Evolutionary conservation across 192 early-diverging fungal species (phyloP).

Genomic region (Entomortierella beljakovae): DNA sequence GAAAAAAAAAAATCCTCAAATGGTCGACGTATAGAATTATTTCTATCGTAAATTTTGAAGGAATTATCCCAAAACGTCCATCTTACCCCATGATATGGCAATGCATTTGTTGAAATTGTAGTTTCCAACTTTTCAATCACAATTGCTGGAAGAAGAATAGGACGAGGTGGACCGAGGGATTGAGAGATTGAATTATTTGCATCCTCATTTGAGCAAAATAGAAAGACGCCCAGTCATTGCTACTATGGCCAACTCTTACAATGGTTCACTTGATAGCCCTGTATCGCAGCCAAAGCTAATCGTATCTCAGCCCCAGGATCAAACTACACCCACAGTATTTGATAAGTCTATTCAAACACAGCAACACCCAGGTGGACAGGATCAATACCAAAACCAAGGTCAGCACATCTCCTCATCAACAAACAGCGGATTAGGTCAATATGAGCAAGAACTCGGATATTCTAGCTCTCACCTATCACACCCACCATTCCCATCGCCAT

Average conservation of each 20-base stretch:
- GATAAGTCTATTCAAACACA: not conserved
- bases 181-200: not conserved
- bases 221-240: not conserved
- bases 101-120: not conserved
- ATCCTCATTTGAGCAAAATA: not conserved
- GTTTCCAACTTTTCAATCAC: not conserved
- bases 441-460: conserved; percentile 2
- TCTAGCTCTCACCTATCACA: not conserved
- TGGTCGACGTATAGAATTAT: too few species aligned
- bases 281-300: not conserved
- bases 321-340: not conserved
- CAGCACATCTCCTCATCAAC: not conserved
- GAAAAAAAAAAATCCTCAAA: too few species aligned
- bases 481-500: conserved; percentile 18
- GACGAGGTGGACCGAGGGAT: not conserved
- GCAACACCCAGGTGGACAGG: not conserved
- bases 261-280: not conserved
- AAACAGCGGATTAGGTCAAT: not conserved
- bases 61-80: too few species aligned
- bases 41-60: conserved; percentile 1
- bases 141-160: not conserved
- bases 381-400: not conserved
- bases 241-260: not conserved
- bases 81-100: too few species aligned
- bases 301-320: not conserved